Evolutionary conservation across 768 basidiomycete species (phyloP), one percentile per base, ranked within the genome.

Genomic region (Grammothele lineata): DNA sequence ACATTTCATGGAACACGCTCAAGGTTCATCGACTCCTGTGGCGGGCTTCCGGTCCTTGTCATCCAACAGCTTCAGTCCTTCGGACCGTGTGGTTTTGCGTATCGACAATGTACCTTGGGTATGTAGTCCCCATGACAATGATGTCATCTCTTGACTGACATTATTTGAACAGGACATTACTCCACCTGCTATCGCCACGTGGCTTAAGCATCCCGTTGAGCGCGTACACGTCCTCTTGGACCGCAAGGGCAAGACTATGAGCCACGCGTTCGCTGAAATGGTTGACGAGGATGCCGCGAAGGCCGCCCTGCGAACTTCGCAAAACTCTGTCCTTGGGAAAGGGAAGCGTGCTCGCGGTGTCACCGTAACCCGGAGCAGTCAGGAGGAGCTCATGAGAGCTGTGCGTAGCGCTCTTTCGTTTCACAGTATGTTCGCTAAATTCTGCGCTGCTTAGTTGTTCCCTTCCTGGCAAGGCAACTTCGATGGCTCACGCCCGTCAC

Each of bases 51-150:
- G 50, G 7, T 19, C n/a, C 51, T 32, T 22, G 7, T 42, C 32
- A 11, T 43, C 35, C 23, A 15, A n/a, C 15, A 27, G 40, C 37
- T 42, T 35, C 22, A 39, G 24, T 7, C n/a, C 17, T n/a, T 33
- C 27, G 15, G 58, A 57, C 38, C 56, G 23, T 58, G 66, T 82
- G 24, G 88, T 92, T 11, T 72, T 92, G 36, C 72, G 90, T 21
- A 86, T 92, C 54, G 90, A 92, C 62, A 92, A 92, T 57, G 87
- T 92, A 44, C 90, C 90, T 40, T 92, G 89, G 89, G 87, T 89
- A 58, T 35, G 78, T 40, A 2, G 40, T 25, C 43, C 26, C 41
- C 11, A 27, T 22, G 26, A n/a, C n/a, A n/a, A n/a, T n/a, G n/a
- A n/a, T n/a, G n/a, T n/a, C n/a, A n/a, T n/a, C n/a, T n/a, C n/a